Base-by-base conservation (phyloP, 139 green algal genomes). In the Zygnema cylindricum region DNA sequence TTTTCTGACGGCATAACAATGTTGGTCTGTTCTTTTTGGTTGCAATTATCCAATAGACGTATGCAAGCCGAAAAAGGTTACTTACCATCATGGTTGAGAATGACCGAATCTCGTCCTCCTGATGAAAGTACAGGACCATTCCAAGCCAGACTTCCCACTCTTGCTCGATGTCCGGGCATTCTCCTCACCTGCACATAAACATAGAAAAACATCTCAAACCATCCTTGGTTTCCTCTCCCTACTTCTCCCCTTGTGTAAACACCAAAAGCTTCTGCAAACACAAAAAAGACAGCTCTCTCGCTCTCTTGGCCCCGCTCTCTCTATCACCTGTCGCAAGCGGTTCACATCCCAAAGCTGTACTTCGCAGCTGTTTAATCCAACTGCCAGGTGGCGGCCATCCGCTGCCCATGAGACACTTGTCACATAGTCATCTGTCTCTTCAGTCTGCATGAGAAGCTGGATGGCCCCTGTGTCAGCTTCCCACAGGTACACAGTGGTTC, bases 401-500 rank as follows among this genome's bases (percentile, higher is more conserved):
- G 92, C 89, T 22, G 94, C 95, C 97, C 97, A 99, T 57, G 89
- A 82, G 7, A 99, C 88, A 73, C 88, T 95, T 57, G 94, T 96
- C 55, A 99, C 90, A 93, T 98, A 98, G 69, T 90, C 86, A 3
- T 79, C 7, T n/a, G n/a, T n/a, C 7, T 16, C 49, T 55, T 92
- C 63, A 1, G 39, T 32, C n/a, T 33, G 38, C 69, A 94, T 93
- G 55, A 99, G 95, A 94, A 98, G 92, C 86, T 96, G 86, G 81
- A 98, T 96, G 69, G 85, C 89, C 41, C 96, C 95, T 2, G 89
- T 95, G 77, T 71, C 92, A 16, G 96, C 95, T 92, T 98, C 96
- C 97, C 97, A 99, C 23, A 99, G 93, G 94, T 99, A 99, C 0
- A 98, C 96, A 0, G 94, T 93, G 42, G 90, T 78, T 41, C 94